Evolutionary conservation across 2,329 filamentous ascomycete species (phyloP).

Genomic region (Pyrenophora teres): DNA sequence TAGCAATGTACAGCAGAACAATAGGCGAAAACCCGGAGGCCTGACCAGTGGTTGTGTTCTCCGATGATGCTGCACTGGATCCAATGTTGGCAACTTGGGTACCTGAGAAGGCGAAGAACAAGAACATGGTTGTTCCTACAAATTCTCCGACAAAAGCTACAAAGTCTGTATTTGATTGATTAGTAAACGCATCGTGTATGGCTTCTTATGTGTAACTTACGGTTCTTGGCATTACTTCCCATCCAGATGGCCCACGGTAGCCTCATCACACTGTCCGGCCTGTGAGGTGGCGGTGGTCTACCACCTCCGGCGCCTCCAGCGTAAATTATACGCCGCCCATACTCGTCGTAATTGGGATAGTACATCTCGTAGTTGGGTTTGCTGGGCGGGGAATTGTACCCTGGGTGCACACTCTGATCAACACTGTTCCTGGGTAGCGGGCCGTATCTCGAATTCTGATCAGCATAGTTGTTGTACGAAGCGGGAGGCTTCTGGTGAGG

Average conservation of each 20-base stretch:
- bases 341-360: constrained; percentile 31
- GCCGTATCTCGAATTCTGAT: constrained; percentile 19
- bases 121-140: constrained; percentile 52
- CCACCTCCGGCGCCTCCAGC: constrained; percentile 14
- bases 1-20: constrained; percentile 47
- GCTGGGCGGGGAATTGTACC: constrained; percentile 26
- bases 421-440: constrained; percentile 19
- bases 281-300: constrained; percentile 31
- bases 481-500: constrained; percentile 32
- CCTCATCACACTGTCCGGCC: constrained; percentile 46
- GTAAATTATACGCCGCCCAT: constrained; percentile 14
- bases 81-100: constrained; percentile 56
- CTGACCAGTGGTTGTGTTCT: constrained; percentile 51
- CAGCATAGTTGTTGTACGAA: constrained; percentile 26
- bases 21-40: constrained; percentile 52
- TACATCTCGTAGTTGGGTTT: constrained; percentile 31
- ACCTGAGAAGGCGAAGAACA: constrained; percentile 53
- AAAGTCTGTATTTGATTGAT: constrained; percentile 30
- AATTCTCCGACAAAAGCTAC: constrained; percentile 56
- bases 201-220: constrained; percentile 16
- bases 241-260: constrained; percentile 45
- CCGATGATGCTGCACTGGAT: constrained; percentile 45
- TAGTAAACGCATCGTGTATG: constrained; percentile 33
- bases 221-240: constrained; percentile 45
- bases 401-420: constrained; percentile 16